Percentiles rank a stretch among this genome's conserved stretches.
Evolutionary conservation across 2,329 filamentous ascomycete species (phyloP).

Genomic region (Fusarium sacchari): DNA sequence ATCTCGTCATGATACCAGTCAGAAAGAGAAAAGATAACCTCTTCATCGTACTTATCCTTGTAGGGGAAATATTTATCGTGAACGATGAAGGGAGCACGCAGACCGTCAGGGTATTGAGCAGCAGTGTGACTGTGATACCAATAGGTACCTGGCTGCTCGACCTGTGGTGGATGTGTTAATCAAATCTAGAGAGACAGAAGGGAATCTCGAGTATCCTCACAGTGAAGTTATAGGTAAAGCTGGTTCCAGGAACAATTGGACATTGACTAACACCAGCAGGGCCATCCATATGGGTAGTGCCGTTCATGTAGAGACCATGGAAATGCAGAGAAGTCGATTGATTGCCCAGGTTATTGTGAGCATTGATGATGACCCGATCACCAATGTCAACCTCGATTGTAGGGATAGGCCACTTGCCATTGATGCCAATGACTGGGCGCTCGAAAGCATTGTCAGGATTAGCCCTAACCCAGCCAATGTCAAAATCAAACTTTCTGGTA

Average conservation of each 20-base stretch:
- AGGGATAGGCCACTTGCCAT: slow-evolving; percentile 79
- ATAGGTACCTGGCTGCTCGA: slow-evolving; percentile 76
- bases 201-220: slow-evolving; percentile 50
- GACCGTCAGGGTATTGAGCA: slow-evolving; percentile 76
- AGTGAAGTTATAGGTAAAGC: slow-evolving; percentile 76
- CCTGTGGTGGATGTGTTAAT: slow-evolving; percentile 48
- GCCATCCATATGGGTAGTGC: slow-evolving; percentile 77
- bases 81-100: slow-evolving; percentile 71
- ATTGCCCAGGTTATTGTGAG: slow-evolving; percentile 69
- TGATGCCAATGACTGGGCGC: slow-evolving; percentile 78
- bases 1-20: slow-evolving; percentile 77
- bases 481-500: slow-evolving; percentile 70
- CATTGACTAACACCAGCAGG: slow-evolving; percentile 74
- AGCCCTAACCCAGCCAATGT: slow-evolving; percentile 75
- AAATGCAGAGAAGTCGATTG: slow-evolving; percentile 73
- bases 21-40: slow-evolving; percentile 71
- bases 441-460: slow-evolving; percentile 74
- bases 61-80: slow-evolving; percentile 71
- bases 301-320: slow-evolving; percentile 77
- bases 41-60: slow-evolving; percentile 66
- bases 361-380: slow-evolving; percentile 68
- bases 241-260: slow-evolving; percentile 68
- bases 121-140: slow-evolving; percentile 80
- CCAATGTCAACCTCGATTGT: slow-evolving; percentile 70
- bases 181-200: background rate